These are phyloP conservation scores for Solanum sitiens DNA, from an alignment of 257 asterid genomes.

Conservation along the genomic window DNA sequence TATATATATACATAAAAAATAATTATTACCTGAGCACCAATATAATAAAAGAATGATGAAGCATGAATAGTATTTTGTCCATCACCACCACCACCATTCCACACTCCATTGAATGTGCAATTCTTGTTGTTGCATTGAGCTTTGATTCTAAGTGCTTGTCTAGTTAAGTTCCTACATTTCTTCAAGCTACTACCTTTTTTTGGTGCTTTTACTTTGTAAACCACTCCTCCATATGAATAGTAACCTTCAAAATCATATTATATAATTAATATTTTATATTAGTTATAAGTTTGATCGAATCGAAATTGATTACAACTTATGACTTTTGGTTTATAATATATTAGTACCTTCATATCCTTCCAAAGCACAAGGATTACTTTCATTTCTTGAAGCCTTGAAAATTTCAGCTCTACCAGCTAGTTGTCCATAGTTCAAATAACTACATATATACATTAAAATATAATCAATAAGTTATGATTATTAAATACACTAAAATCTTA, in stretches of 20 bases:
- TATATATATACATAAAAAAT: no score
- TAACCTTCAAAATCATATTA: constrained; percentile 2
- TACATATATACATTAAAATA: neutral
- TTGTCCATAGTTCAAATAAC: constrained; percentile 74
- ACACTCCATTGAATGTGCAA: constrained; percentile 66
- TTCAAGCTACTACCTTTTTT: constrained; percentile 15
- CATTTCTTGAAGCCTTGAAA: constrained; percentile 38
- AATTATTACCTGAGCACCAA: constrained; percentile 50
- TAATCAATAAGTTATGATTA: neutral
- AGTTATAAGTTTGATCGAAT: no score
- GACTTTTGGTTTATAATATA: no score
- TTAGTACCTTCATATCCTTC: constrained; percentile 47
- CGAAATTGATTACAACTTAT: no score
- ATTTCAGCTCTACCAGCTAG: constrained; percentile 34
- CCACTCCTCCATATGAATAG: constrained; percentile 21
- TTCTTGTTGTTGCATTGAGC: constrained; percentile 33
- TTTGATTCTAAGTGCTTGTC: constrained; percentile 7
- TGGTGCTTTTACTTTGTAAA: constrained; percentile 28
- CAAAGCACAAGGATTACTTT: constrained; percentile 52
- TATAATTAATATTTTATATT: no score
- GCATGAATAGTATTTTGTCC: constrained; percentile 54
- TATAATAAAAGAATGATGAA: constrained; percentile 56
- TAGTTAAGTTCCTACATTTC: constrained; percentile 14
- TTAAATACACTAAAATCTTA: neutral
- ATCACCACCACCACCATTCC: constrained; percentile 81